Evolutionary conservation across 2,329 filamentous ascomycete genomes (phyloP).

Genomic region (Colletotrichum caudatum): DNA sequence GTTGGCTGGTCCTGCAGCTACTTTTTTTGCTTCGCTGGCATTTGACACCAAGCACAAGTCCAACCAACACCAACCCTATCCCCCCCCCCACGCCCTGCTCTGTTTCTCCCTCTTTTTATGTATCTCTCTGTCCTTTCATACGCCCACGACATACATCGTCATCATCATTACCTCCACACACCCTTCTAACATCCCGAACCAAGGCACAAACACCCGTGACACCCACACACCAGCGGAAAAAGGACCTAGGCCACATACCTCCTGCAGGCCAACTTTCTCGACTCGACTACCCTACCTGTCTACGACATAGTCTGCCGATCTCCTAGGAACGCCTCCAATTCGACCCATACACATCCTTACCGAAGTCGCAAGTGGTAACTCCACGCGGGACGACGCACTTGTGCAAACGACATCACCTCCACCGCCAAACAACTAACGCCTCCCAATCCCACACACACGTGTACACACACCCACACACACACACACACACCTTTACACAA

Average conservation of each 20-base stretch:
- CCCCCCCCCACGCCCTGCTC: background rate
- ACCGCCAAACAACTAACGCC: conserved; percentile 5
- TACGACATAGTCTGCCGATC: conserved; percentile 39
- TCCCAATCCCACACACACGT: conserved; percentile 7
- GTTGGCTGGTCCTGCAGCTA: conserved; percentile 15
- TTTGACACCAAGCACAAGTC: conserved; percentile 11
- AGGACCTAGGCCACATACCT: background rate
- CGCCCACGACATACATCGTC: conserved; percentile 33
- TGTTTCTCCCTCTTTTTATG: conserved; percentile 3
- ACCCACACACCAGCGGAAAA: conserved; percentile 17
- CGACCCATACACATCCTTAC: conserved; percentile 26
- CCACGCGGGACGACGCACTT: conserved; percentile 11
- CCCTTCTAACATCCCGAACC: conserved; percentile 37
- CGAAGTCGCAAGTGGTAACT: conserved; percentile 19
- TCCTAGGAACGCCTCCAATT: conserved; percentile 25
- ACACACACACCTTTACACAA: background rate
- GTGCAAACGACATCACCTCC: conserved; percentile 22
- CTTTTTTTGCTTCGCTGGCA: conserved; percentile 25
- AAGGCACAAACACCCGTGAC: conserved; percentile 36
- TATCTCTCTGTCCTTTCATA: conserved; percentile 8
- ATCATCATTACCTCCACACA: conserved; percentile 31
- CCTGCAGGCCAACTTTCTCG: conserved; percentile 8
- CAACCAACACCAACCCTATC: background rate
- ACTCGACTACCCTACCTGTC: conserved; percentile 11
- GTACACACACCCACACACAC: background rate